Evolutionary conservation across 768 basidiomycete species (phyloP), one percentile per base, ranked within the genome.

Genomic region (Leccinum barrowsii): DNA sequence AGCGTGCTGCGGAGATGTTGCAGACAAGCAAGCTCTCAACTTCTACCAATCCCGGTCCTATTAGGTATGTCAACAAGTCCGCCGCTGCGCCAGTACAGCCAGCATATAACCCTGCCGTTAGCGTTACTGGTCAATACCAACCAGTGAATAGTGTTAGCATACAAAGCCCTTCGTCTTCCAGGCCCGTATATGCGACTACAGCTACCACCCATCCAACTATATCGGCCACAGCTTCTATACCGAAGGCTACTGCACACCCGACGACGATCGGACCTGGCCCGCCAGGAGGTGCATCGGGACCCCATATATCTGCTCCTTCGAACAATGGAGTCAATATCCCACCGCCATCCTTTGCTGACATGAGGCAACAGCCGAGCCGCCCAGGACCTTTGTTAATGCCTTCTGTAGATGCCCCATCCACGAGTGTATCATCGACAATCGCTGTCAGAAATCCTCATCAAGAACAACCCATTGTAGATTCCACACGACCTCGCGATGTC

Each of bases 1-100:
- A 71, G 40, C 71, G 69, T 26, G 19, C 67, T 50, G 30, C 59
- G 10, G 71, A 72, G 50, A 62, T 56, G 51, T 40, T 63, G 21
- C 67, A 62, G 24, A 48, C 73, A 50, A 62, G 55, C 40, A 70
- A 64, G 40, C 49, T 59, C 37, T 60, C 64, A 3, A 22, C 52
- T 13, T 28, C 65, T 28, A 37, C 50, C n/a, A 50, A 53, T n/a
- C 8, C 56, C 13, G n/a, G 44, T 15, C 5, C 46, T 13, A 19
- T 53, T 15, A 53, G 56, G 19, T 57, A 13, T 34, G 52, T 26
- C 34, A 58, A 57, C 32, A 70, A 60, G 59, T 26, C 60, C 4
- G 11, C 52, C 8, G n/a, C 32, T 47, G 34, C 26, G 3, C 53
- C 57, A 52, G 28, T 42, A 35, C 69, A 62, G 26, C 13, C 59